Conservation (phyloP, 2,329 filamentous ascomycete genomes). For the Pezicula neosporulosa region DNA sequence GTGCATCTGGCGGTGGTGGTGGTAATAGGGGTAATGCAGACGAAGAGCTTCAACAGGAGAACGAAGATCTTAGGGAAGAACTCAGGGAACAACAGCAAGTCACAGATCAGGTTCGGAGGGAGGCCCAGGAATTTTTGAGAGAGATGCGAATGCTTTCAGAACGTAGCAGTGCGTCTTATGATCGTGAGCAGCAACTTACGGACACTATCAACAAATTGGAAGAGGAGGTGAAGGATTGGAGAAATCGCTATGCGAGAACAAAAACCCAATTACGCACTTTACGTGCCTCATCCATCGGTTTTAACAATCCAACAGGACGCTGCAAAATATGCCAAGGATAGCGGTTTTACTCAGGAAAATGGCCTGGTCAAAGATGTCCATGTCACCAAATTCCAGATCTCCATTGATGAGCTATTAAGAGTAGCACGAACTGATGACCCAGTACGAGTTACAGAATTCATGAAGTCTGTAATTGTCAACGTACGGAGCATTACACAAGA, state of each 20-base stretch:
- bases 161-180: constrained; percentile 73
- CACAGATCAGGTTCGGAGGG: constrained; percentile 80
- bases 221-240: constrained; percentile 84
- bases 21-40: constrained; percentile 31
- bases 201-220: constrained; percentile 74
- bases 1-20: constrained; percentile 28
- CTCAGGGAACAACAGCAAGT: constrained; percentile 74
- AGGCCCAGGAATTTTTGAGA: constrained; percentile 77
- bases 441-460: constrained; percentile 73
- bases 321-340: constrained; percentile 62
- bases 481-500: constrained; percentile 84
- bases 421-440: constrained; percentile 72
- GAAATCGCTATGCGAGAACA: constrained; percentile 78
- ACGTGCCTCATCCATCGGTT: constrained; percentile 73
- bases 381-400: constrained; percentile 91
- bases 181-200: constrained; percentile 77
- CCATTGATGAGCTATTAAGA: constrained; percentile 85
- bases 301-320: constrained; percentile 67
- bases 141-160: constrained; percentile 89
- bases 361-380: constrained; percentile 88
- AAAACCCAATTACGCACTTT: constrained; percentile 85
- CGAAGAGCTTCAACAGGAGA: constrained; percentile 60
- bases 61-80: constrained; percentile 63
- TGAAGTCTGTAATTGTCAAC: constrained; percentile 80
- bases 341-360: constrained; percentile 64